Conservation (phyloP, 306 rosid genomes). For the Sesbania bispinosa region DNA sequence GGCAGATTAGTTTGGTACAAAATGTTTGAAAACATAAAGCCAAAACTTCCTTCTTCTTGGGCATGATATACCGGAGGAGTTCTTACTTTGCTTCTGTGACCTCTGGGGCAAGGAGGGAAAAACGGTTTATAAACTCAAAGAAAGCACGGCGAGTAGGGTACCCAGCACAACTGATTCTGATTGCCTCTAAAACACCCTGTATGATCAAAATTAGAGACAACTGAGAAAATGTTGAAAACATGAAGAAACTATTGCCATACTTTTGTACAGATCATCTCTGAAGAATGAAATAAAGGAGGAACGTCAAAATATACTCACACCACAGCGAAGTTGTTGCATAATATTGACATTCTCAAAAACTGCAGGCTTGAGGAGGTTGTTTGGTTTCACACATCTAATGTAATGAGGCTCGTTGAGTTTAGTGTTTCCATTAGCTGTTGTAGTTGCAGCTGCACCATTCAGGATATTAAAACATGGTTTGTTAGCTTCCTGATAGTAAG, state of each 20-base stretch:
- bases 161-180: constrained; percentile 99
- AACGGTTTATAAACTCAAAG: constrained; percentile 81
- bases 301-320: constrained; percentile 62
- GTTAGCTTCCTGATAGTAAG: constrained; percentile 31
- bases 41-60: background rate
- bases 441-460: constrained; percentile 83
- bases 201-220: constrained; percentile 25
- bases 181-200: constrained; percentile 99
- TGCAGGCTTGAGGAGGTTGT: constrained; percentile 94
- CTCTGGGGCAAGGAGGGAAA: constrained; percentile 86
- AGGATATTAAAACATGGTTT: constrained; percentile 25
- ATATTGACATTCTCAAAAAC: constrained; percentile 88
- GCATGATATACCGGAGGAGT: constrained; percentile 8
- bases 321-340: constrained; percentile 99
- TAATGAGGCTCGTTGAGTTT: constrained; percentile 97
- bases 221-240: constrained; percentile 18
- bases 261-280: constrained; percentile 15
- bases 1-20: constrained; percentile 21
- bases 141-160: constrained; percentile 95
- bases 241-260: constrained; percentile 8
- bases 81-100: constrained; percentile 69
- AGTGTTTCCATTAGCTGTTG: constrained; percentile 88
- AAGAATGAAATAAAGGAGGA: constrained; percentile 35
- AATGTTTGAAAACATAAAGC: constrained; percentile 13
- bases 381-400: constrained; percentile 98